Evolutionary conservation across 148 eudicot genomes (phyloP).

Genomic region (Chenopodium suecicum): DNA sequence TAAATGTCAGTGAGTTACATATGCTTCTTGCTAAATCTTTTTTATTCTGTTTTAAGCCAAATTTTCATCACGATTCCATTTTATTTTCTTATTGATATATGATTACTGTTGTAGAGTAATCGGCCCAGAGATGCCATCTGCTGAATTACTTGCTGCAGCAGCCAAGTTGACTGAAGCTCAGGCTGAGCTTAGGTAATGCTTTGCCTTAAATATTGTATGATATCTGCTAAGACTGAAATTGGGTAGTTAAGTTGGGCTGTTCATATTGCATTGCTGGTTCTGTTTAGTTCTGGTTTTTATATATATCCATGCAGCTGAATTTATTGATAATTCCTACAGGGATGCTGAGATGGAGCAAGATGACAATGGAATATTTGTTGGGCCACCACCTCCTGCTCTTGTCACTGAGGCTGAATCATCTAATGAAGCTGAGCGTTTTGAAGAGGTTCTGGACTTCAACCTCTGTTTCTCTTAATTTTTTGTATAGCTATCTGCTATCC

Average conservation of each 20-base stretch:
- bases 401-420: constrained; percentile 83
- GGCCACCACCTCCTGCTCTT: constrained; percentile 95
- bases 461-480: background rate
- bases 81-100: constrained; percentile 10
- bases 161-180: constrained; percentile 95
- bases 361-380: constrained; percentile 61
- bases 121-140: constrained; percentile 98
- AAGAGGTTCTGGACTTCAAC: constrained; percentile 55
- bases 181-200: constrained; percentile 77
- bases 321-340: constrained; percentile 36
- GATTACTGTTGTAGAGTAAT: constrained; percentile 51
- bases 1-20: background rate
- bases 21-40: background rate
- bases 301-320: background rate
- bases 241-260: background rate
- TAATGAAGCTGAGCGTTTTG: constrained; percentile 97
- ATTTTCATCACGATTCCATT: background rate
- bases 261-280: background rate
- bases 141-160: constrained; percentile 98
- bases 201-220: background rate
- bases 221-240: background rate
- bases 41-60: background rate
- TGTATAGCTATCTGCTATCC: background rate
- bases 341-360: constrained; percentile 63
- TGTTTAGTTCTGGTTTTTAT: background rate